Conservation (phyloP, 176 grass and related monocot genomes). For the Chloris gayana region DNA sequence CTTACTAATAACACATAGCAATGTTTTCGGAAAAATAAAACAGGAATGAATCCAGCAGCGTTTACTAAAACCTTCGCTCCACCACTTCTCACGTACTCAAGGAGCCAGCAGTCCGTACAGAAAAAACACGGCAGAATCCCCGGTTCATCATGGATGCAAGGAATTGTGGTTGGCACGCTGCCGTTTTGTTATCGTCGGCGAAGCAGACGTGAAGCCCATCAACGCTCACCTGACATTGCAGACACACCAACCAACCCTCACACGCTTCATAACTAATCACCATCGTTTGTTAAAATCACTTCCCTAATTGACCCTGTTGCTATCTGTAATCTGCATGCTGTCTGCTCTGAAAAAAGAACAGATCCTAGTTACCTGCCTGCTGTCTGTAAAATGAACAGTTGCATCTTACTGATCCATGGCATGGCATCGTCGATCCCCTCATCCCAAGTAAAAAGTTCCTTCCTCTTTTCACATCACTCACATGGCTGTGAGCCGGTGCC, state of each 20-base stretch:
- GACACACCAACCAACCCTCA: neutral
- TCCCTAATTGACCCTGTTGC: neutral
- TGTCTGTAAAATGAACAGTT: constrained; percentile 1
- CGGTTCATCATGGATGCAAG: neutral
- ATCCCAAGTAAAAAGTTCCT: neutral
- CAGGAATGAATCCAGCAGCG: no score
- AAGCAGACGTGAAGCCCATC: constrained; percentile 41
- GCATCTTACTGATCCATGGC: constrained; percentile 6
- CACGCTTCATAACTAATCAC: neutral
- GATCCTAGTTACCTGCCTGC: neutral
- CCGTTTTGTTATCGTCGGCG: neutral
- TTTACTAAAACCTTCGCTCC: no score
- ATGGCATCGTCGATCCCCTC: constrained; percentile 12
- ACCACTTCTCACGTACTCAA: neutral
- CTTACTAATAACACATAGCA: no score
- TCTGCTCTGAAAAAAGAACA: neutral
- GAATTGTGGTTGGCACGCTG: constrained; percentile 20
- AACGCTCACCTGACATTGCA: neutral
- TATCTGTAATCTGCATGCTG: constrained; percentile 3
- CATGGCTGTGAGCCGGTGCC: constrained; percentile 14
- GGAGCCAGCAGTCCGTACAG: neutral
- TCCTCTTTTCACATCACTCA: neutral
- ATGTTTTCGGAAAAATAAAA: no score
- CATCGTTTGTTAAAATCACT: neutral
- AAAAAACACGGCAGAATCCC: neutral